Evolutionary conservation across 805 yeast genomes (phyloP), one percentile per base, ranked within the genome.

Genomic region (Groenewaldozyma salmanticensis): DNA sequence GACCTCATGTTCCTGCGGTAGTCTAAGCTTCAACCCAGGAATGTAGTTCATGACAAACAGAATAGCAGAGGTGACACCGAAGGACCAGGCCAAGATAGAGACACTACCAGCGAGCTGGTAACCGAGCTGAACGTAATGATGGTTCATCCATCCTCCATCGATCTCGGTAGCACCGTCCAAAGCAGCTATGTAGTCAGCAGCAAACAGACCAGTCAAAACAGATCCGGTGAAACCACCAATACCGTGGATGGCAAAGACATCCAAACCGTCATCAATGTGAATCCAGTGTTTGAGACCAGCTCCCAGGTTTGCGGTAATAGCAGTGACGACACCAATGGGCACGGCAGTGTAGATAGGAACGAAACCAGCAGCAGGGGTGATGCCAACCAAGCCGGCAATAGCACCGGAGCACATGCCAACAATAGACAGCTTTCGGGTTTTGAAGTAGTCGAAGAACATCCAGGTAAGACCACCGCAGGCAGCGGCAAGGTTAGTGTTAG

Each of bases 291-390:
- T 88, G 52, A 87, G 63, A 62, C 84, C 94, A 46, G 79, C 83
- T 24, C 94, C 95, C 57, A 75, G 75, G 74, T 87, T 86, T 66
- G 95, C 83, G 35, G 77, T 78, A 50, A 74, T 63, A 35, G 81
- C 94, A 38, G 90, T 77, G 32, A 86, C 66, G 44, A 75, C 72
- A 58, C 96, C 96, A 55, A 88, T 82, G 45, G 83, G 75, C 35
- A 86, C 78, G 2, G 96, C 75, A 45, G 87, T 76, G 77, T 88
- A 90, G 43, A 90, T 78, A 43, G 96, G 96, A 38, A 90, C 95
- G 57, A 71, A 88, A 49, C 96, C 96, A 21, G 96, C 96, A 53
- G 90, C 96, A 44, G 97, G 96, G 4, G 96, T 90, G 50, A 90
- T 82, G 59, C 94, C 95, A 39, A 88, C 96, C 46, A 88, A 72